These are phyloP conservation scores for Salix suchowensis DNA, from an alignment of 345 rosid genomes.

Conservation along the genomic window DNA sequence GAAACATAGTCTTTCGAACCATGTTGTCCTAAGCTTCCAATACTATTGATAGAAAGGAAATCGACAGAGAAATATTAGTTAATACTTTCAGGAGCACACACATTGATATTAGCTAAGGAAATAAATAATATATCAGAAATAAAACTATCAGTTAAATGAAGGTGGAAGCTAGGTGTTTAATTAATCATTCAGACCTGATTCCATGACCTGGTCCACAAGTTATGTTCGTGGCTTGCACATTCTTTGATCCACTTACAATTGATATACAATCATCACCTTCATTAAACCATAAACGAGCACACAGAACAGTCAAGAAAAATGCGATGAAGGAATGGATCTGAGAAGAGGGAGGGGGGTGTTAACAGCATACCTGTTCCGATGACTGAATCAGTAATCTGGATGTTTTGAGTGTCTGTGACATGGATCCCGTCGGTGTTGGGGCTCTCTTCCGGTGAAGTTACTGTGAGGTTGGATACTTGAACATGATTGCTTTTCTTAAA, in stretches of 20 bases:
- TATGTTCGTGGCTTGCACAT: constrained; percentile 42
- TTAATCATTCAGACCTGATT: constrained; percentile 37
- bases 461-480: constrained; percentile 39
- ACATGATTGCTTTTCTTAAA: constrained; percentile 51
- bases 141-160: neutral
- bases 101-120: neutral
- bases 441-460: constrained; percentile 54
- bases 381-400: constrained; percentile 39
- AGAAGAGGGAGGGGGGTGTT: neutral
- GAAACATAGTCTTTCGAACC: constrained; percentile 60
- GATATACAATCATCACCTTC: constrained; percentile 89
- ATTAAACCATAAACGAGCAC: neutral
- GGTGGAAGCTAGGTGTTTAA: neutral
- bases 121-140: neutral
- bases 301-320: neutral
- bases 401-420: constrained; percentile 55
- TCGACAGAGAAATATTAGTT: neutral
- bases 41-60: constrained; percentile 28
- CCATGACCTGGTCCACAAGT: constrained; percentile 78
- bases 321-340: neutral
- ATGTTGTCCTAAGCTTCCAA: constrained; percentile 70
- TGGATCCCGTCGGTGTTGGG: constrained; percentile 97
- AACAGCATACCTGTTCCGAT: constrained; percentile 58
- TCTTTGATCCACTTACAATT: constrained; percentile 48
- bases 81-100: neutral